These are phyloP conservation scores for Pseudonectria buxi DNA, from an alignment of 2,329 filamentous ascomycete genomes.

Conservation along the genomic window DNA sequence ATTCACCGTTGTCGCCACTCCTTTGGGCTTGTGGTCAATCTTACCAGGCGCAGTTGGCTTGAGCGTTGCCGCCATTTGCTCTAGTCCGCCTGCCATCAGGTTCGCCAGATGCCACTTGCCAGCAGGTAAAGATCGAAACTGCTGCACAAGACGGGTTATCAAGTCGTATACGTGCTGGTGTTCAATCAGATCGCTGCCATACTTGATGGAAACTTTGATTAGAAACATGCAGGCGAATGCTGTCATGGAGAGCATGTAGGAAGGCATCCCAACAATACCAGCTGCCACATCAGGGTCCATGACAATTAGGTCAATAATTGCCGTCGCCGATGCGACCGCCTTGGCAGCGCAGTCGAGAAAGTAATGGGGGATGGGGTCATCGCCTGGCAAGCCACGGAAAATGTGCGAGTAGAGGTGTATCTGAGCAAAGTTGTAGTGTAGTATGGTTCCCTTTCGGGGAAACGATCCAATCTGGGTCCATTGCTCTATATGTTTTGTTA, in stretches of 20 bases:
- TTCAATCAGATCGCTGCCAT: conserved; percentile 36
- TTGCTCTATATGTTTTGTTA: conserved; percentile 27
- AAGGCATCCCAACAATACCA: conserved; percentile 38
- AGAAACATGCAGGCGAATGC: conserved; percentile 47
- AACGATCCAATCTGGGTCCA: conserved; percentile 34
- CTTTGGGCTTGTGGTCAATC: conserved; percentile 3
- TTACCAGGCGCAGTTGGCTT: conserved; percentile 10
- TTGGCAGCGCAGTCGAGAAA: conserved; percentile 27
- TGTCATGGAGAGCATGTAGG: conserved; percentile 46
- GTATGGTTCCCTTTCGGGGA: conserved; percentile 32
- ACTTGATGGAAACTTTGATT: conserved; percentile 39
- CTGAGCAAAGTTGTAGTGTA: conserved; percentile 37
- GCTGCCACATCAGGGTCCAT: conserved; percentile 35
- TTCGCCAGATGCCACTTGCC: conserved; percentile 42
- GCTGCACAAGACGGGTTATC: conserved; percentile 31
- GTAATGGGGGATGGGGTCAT: conserved; percentile 27
- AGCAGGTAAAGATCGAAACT: conserved; percentile 34
- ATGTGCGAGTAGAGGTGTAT: conserved; percentile 36
- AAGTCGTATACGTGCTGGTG: conserved; percentile 32
- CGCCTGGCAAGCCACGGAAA: conserved; percentile 31
- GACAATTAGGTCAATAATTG: conserved; percentile 38
- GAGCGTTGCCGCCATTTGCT: conserved; percentile 29
- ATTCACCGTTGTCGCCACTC: conserved; percentile 4
- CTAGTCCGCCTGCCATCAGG: conserved; percentile 41
- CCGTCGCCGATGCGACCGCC: conserved; percentile 33